Percentiles rank a stretch among this genome's conserved stretches.
Evolutionary conservation across 2,329 filamentous ascomycete genomes (phyloP).

Genomic region (Alternaria tenuissima): DNA sequence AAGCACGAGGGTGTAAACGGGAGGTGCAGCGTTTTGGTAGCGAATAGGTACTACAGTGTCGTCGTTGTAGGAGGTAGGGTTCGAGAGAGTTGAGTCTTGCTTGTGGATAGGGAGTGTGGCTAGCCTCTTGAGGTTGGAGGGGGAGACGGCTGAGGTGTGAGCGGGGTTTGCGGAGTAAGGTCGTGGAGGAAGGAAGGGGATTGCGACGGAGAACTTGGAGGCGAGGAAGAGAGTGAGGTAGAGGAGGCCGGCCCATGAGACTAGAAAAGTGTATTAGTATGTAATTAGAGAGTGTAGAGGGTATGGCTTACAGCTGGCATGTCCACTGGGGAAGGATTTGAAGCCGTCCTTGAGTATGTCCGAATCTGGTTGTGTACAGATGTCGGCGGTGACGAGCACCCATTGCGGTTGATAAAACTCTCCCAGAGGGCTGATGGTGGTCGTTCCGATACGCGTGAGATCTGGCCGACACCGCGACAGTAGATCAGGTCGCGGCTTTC

Average conservation of each 20-base stretch:
- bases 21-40: constrained; percentile 80
- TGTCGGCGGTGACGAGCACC: constrained; percentile 75
- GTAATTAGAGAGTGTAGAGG: background rate
- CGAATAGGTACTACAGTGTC: constrained; percentile 64
- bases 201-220: constrained; percentile 78
- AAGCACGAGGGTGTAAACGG: constrained; percentile 77
- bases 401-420: constrained; percentile 63
- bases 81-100: constrained; percentile 31
- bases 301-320: constrained; percentile 68
- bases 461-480: constrained; percentile 80
- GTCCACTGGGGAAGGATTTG: constrained; percentile 81
- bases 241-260: constrained; percentile 79
- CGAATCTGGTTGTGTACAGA: constrained; percentile 74
- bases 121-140: constrained; percentile 41
- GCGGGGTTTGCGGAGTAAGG: constrained; percentile 59
- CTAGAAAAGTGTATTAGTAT: constrained; percentile 39
- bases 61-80: constrained; percentile 28
- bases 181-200: constrained; percentile 70
- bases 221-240: constrained; percentile 89
- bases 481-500: constrained; percentile 70
- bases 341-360: constrained; percentile 79
- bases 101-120: constrained; percentile 35
- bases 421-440: constrained; percentile 66
- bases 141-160: constrained; percentile 55
- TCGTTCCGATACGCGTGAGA: constrained; percentile 62